These are phyloP conservation scores for Cryptococcus deneoformans DNA, from an alignment of 1,284 basidiomycete genomes.

Conservation along the genomic window DNA sequence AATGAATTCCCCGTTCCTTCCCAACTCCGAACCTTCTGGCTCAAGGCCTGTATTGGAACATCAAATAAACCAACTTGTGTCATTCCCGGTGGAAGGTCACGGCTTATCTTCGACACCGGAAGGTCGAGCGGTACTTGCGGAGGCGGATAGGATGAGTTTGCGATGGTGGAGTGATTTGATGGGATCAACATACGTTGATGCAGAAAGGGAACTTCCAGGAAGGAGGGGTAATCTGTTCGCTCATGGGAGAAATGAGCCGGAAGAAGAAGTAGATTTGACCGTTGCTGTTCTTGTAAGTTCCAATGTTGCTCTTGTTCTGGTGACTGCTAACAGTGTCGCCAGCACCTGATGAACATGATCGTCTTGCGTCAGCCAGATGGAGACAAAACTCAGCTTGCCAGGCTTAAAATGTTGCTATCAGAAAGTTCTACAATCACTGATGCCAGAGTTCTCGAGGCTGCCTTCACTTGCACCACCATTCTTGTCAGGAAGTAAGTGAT, in stretches of 20 bases:
- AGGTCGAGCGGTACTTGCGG: slow-evolving; percentile 19
- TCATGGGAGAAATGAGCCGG: slow-evolving; percentile 26
- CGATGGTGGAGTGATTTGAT: slow-evolving; percentile 43
- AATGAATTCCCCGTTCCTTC: slow-evolving; percentile 6
- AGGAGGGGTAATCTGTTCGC: slow-evolving; percentile 22
- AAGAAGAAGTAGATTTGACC: slow-evolving; percentile 41
- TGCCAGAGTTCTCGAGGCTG: slow-evolving; percentile 53
- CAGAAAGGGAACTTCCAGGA: slow-evolving; percentile 1
- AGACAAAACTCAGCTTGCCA: slow-evolving; percentile 66
- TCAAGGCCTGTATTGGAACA: slow-evolving; percentile 17
- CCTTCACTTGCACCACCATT: slow-evolving; percentile 42
- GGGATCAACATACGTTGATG: slow-evolving; percentile 14
- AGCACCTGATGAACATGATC: slow-evolving; percentile 88
- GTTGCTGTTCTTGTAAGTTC: slow-evolving; percentile 37
- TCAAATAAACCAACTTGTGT: slow-evolving; percentile 27
- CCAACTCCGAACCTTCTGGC: slow-evolving; percentile 3
- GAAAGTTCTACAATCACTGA: slow-evolving; percentile 74
- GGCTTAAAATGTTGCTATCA: slow-evolving; percentile 72
- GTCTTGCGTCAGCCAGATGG: slow-evolving; percentile 69
- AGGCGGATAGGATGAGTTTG: slow-evolving; percentile 21
- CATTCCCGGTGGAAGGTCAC: slow-evolving; percentile 10
- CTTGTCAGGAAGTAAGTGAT: slow-evolving; percentile 66
- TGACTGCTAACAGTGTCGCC: slow-evolving; percentile 4
- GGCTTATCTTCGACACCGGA: slow-evolving; percentile 10
- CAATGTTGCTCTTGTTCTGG: neutral